A percentile compares a stretch with the other conserved stretches of the same genome.
These are phyloP conservation scores for Scutellaria minor DNA, from an alignment of 257 asterid species.

Conservation along the genomic window DNA sequence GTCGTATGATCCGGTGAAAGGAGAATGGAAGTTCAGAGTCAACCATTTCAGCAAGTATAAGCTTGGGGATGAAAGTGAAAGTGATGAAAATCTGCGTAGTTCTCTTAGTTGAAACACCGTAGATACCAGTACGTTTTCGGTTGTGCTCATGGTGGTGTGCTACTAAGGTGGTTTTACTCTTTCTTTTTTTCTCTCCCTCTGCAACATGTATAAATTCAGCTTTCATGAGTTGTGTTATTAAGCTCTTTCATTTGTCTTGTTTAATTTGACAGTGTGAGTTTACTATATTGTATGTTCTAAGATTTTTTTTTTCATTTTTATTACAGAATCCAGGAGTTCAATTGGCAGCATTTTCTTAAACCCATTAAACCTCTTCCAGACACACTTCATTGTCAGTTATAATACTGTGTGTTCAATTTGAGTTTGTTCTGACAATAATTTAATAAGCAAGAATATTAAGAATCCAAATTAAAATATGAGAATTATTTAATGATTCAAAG, in stretches of 20 bases:
- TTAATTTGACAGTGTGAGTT: neutral
- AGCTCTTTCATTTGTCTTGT: neutral
- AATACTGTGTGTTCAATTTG: no score
- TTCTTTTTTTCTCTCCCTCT: no score
- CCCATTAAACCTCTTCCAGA: no score
- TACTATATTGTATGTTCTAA: neutral
- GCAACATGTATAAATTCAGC: constrained; percentile 32
- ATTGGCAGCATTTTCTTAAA: no score
- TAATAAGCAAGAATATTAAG: no score
- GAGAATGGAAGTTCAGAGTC: constrained; percentile 86
- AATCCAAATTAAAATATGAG: no score
- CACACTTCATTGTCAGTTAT: no score
- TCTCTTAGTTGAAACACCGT: neutral
- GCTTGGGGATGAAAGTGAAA: constrained; percentile 47
- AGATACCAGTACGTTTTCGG: neutral
- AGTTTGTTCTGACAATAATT: no score
- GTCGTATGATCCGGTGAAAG: constrained; percentile 66
- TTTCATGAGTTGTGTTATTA: neutral
- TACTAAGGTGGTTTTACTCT: neutral
- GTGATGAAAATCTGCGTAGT: constrained; percentile 21
- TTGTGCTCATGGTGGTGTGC: neutral
- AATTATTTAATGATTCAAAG: no score
- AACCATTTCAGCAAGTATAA: constrained; percentile 63
- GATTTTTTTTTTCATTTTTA: neutral
- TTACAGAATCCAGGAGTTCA: no score